Evolutionary conservation across 371 early-diverging fungal genomes (phyloP).

Genomic region (Rhizopus sp.): DNA sequence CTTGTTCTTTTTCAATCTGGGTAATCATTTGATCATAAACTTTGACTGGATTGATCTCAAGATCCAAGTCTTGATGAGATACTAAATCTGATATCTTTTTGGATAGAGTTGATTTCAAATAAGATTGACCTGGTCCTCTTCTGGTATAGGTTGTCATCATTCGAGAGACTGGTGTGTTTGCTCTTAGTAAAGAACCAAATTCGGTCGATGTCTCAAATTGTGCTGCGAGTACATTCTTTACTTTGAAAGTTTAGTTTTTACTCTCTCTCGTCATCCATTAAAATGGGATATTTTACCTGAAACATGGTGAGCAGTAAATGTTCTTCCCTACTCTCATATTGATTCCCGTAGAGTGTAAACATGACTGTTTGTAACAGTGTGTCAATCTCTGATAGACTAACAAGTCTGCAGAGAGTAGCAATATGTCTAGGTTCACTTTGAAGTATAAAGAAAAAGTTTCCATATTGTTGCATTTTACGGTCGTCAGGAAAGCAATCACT

Average conservation of each 20-base stretch:
- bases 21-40: constrained; percentile 67
- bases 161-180: constrained; percentile 93
- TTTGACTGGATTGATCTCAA: constrained; percentile 3
- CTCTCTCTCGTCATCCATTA: neutral
- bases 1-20: constrained; percentile 68
- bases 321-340: constrained; percentile 95
- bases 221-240: constrained; percentile 78
- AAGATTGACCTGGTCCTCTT: constrained; percentile 90
- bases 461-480: constrained; percentile 84
- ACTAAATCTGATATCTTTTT: constrained; percentile 76
- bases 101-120: constrained; percentile 85
- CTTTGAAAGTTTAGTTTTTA: neutral
- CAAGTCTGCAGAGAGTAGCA: constrained; percentile 81
- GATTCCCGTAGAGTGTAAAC: constrained; percentile 96
- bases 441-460: constrained; percentile 91
- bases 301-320: constrained; percentile 94
- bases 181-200: constrained; percentile 86
- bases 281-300: constrained; percentile 59
- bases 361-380: constrained; percentile 92
- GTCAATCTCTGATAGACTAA: constrained; percentile 90
- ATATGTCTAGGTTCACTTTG: constrained; percentile 93
- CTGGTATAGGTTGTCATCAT: constrained; percentile 97
- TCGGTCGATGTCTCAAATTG: constrained; percentile 91
- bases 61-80: constrained; percentile 52
- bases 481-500: constrained; percentile 80